These are phyloP conservation scores for Cyclotella cryptica DNA, from an alignment of 108 stramenopile genomes.

Conservation along the genomic window DNA sequence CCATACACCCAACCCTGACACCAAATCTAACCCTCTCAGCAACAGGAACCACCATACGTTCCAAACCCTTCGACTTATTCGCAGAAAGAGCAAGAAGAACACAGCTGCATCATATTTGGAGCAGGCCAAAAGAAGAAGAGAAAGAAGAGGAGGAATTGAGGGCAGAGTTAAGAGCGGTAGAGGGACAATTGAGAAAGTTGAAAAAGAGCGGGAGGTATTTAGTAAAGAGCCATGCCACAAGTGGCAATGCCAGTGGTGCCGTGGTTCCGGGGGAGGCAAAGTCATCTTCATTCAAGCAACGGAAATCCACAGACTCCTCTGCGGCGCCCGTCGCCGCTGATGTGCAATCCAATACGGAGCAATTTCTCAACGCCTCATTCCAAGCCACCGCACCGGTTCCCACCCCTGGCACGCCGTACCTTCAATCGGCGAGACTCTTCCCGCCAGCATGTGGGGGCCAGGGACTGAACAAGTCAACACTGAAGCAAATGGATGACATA, in stretches of 20 bases:
- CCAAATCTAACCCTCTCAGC: constrained; percentile 45
- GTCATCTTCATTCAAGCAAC: too few species aligned
- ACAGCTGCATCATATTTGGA: constrained; percentile 80
- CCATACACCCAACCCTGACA: constrained; percentile 19
- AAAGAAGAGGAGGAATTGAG: constrained; percentile 73
- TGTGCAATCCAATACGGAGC: neutral
- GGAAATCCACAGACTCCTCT: too few species aligned
- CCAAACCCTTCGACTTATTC: constrained; percentile 71
- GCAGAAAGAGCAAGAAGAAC: constrained; percentile 78
- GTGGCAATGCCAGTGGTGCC: too few species aligned
- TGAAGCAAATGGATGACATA: constrained; percentile 81
- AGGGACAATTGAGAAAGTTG: constrained; percentile 83
- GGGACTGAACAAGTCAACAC: constrained; percentile 75
- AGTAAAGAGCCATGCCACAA: constrained; percentile 23
- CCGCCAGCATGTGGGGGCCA: constrained; percentile 75
- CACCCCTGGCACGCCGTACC: constrained; percentile 79
- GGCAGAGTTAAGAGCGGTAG: constrained; percentile 77
- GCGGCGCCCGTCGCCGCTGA: neutral
- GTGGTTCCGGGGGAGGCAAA: too few species aligned
- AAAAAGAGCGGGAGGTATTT: constrained; percentile 83
- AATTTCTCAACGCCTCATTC: constrained; percentile 28
- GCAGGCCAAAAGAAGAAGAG: constrained; percentile 86
- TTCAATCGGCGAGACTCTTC: constrained; percentile 85
- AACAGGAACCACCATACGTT: constrained; percentile 67
- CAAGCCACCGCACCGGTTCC: constrained; percentile 76